Percentiles rank a stretch among this genome's conserved stretches.
phyloP scores from a whole-genome alignment of 805 yeast genomes.

The Ogataea degrootiae region DNA sequence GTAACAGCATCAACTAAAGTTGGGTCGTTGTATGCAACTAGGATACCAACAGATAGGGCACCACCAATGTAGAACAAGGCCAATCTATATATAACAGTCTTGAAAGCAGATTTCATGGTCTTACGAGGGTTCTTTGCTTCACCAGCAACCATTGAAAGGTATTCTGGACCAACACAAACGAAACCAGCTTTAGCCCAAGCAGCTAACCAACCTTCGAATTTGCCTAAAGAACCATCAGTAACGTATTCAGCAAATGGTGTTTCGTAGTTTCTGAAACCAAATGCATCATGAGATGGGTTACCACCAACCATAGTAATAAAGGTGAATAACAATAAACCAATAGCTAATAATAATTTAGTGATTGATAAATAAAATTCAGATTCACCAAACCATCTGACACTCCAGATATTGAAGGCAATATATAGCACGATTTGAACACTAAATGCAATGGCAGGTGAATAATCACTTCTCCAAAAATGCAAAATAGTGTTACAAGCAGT shows the following conservation, averaged over 20 bases:
- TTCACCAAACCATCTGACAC: slow-evolving; percentile 48
- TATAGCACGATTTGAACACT: slow-evolving; percentile 39
- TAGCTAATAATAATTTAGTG: slow-evolving; percentile 43
- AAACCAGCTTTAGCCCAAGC: slow-evolving; percentile 35
- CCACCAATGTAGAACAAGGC: slow-evolving; percentile 38
- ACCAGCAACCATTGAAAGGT: slow-evolving; percentile 38
- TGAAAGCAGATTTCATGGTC: slow-evolving; percentile 34
- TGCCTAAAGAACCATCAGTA: slow-evolving; percentile 34
- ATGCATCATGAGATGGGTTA: slow-evolving; percentile 46
- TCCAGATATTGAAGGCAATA: slow-evolving; percentile 39
- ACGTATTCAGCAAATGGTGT: slow-evolving; percentile 35
- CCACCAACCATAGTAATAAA: slow-evolving; percentile 55
- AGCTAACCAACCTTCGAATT: slow-evolving; percentile 39
- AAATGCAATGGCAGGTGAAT: slow-evolving; percentile 43
- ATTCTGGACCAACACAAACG: slow-evolving; percentile 39
- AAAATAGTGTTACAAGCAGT: slow-evolving; percentile 48
- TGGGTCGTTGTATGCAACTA: slow-evolving; percentile 32
- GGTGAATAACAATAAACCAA: slow-evolving; percentile 45
- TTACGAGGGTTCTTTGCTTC: slow-evolving; percentile 39
- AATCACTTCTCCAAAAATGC: slow-evolving; percentile 48
- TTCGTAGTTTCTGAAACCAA: slow-evolving; percentile 38
- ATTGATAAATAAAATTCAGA: slow-evolving; percentile 43
- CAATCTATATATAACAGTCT: slow-evolving; percentile 36
- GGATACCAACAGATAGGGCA: slow-evolving; percentile 35
- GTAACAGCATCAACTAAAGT: slow-evolving; percentile 39